Conservation (phyloP, 106 monocot species). For the Xerophyta viscosa region DNA sequence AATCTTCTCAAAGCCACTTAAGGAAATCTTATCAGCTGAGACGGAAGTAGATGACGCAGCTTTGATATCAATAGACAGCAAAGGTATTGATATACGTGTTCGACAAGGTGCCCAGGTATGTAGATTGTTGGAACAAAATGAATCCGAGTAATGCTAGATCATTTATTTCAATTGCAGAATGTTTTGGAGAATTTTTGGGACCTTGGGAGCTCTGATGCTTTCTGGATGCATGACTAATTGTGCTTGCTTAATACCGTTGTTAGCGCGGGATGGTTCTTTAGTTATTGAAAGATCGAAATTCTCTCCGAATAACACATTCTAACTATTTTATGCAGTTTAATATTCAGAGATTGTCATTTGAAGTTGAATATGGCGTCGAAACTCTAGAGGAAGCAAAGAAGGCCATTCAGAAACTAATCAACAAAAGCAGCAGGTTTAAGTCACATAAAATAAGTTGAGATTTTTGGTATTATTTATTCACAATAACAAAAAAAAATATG, state of each 20-base stretch:
- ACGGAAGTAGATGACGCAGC: conserved; percentile 92
- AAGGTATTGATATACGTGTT: conserved; percentile 88
- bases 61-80: conserved; percentile 93
- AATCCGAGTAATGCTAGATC: no score
- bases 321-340: conserved; percentile 56
- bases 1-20: conserved; percentile 85
- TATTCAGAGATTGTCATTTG: conserved; percentile 85
- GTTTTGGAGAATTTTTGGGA: no score
- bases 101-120: conserved; percentile 92
- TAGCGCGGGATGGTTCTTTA: no score
- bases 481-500: no score
- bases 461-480: no score
- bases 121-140: background rate
- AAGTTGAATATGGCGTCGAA: conserved; percentile 63
- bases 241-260: no score
- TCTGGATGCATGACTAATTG: no score
- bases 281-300: no score
- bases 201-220: no score
- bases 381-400: conserved; percentile 86
- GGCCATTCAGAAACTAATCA: conserved; percentile 72
- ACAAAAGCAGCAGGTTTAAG: conserved; percentile 17
- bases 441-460: conserved; percentile 6
- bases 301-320: no score
- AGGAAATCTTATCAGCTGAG: conserved; percentile 61
- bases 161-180: no score